phyloP scores from a whole-genome alignment of 257 asterid species.

The Coffea eugenioides region DNA sequence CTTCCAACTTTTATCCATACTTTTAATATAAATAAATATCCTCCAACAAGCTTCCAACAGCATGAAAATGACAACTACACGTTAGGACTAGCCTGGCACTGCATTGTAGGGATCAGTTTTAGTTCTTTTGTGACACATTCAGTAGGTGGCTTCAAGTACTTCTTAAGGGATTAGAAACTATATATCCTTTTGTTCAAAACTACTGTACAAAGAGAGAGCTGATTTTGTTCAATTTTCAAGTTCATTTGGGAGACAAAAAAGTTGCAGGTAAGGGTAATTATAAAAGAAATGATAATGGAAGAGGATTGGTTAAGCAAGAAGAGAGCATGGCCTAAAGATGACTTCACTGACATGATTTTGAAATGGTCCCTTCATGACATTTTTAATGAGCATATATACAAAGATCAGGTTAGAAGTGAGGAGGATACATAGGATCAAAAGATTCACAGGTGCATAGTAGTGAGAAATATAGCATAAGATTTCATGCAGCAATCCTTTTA shows the following conservation, averaged over 20 bases:
- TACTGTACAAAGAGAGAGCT: slow-evolving; percentile 58
- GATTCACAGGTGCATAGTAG: no score
- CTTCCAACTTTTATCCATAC: no score
- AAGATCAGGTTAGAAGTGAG: slow-evolving; percentile 31
- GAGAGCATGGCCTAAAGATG: background rate
- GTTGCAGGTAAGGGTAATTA: background rate
- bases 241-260: no score
- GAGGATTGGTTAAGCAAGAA: background rate
- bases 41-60: no score
- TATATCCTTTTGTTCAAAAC: slow-evolving; percentile 38
- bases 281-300: background rate
- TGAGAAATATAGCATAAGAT: no score
- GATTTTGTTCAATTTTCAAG: slow-evolving; percentile 13
- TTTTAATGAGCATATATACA: slow-evolving; percentile 36
- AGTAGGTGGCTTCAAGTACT: slow-evolving; percentile 35
- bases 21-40: no score
- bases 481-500: no score
- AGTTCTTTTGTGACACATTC: slow-evolving; percentile 42
- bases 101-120: slow-evolving; percentile 39
- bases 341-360: slow-evolving; percentile 32
- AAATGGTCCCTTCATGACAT: slow-evolving; percentile 49
- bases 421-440: no score
- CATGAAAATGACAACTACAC: no score
- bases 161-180: slow-evolving; percentile 37
- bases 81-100: slow-evolving; percentile 40